These are phyloP conservation scores for Aspergillus puulaauensis DNA, from an alignment of 2,329 filamentous ascomycete genomes.

Conservation along the genomic window DNA sequence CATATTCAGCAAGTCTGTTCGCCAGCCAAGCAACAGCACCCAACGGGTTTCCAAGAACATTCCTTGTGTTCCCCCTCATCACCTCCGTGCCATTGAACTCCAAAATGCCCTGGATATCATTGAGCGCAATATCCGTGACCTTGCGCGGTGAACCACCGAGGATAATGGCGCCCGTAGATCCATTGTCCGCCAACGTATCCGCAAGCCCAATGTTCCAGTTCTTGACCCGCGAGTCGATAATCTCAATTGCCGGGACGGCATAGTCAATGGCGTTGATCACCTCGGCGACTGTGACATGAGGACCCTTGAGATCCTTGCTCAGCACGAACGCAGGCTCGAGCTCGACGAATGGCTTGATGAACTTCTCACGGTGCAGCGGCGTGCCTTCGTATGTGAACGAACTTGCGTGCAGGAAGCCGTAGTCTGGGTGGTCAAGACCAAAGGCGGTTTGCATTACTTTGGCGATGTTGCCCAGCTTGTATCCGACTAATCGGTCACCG, in stretches of 20 bases:
- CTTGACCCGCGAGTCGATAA: conserved; percentile 19
- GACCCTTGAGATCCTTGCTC: conserved; percentile 10
- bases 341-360: conserved; percentile 21
- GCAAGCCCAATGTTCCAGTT: conserved; percentile 19
- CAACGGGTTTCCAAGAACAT: conserved; percentile 17
- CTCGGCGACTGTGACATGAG: conserved; percentile 19
- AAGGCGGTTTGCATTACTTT: conserved; percentile 23
- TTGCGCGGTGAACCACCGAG: conserved; percentile 17
- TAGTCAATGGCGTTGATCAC: conserved; percentile 20
- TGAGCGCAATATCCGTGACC: conserved; percentile 15
- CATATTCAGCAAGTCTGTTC: conserved; percentile 16
- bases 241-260: conserved; percentile 18
- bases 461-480: conserved; percentile 23
- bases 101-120: conserved; percentile 12
- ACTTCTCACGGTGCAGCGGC: conserved; percentile 1
- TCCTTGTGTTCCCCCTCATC: conserved; percentile 19
- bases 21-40: conserved; percentile 18
- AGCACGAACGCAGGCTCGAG: conserved; percentile 20
- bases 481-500: conserved; percentile 19
- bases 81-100: conserved; percentile 17
- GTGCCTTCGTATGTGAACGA: conserved; percentile 19
- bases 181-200: conserved; percentile 20
- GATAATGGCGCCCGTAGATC: conserved; percentile 17
- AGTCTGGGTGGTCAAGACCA: conserved; percentile 20
- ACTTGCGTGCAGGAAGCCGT: conserved; percentile 19